Conservation (phyloP, 169 alveolate genomes). For the Cystoisospora suis region DNA sequence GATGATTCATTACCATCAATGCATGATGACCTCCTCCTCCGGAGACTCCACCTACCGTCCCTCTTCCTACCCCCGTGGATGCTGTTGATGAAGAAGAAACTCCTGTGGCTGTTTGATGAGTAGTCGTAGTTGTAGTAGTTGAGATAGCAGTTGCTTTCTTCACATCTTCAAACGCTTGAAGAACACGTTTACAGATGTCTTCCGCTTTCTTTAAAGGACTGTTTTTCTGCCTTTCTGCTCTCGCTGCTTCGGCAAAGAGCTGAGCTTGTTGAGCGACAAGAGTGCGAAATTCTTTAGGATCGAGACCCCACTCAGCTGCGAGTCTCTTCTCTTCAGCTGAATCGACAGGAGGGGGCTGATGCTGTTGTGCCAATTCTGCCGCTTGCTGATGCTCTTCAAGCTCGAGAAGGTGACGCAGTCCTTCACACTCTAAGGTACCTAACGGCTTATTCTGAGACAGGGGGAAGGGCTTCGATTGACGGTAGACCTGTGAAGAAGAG, state of each 20-base stretch:
- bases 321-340: not conserved
- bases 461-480: not conserved
- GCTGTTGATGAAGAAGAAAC: not conserved
- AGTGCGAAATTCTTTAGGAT: not conserved
- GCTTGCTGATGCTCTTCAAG: not conserved
- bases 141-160: not conserved
- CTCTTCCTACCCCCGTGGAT: no score
- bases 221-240: not conserved
- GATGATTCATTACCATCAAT: no score
- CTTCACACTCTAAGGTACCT: not conserved
- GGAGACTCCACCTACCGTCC: no score
- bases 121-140: no score
- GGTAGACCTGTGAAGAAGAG: not conserved
- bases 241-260: conserved; percentile 8
- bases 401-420: not conserved
- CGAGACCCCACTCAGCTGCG: conserved; percentile 29
- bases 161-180: not conserved
- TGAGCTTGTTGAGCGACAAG: conserved; percentile 7
- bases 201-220: not conserved
- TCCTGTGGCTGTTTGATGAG: not conserved
- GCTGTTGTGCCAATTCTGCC: not conserved
- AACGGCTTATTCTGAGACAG: not conserved
- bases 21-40: no score
- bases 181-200: not conserved
- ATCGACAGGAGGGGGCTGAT: not conserved